Evolutionary conservation across 495 filamentous ascomycete species (phyloP), one percentile per base, ranked within the genome.

Genomic region (Tuber calosporum): DNA sequence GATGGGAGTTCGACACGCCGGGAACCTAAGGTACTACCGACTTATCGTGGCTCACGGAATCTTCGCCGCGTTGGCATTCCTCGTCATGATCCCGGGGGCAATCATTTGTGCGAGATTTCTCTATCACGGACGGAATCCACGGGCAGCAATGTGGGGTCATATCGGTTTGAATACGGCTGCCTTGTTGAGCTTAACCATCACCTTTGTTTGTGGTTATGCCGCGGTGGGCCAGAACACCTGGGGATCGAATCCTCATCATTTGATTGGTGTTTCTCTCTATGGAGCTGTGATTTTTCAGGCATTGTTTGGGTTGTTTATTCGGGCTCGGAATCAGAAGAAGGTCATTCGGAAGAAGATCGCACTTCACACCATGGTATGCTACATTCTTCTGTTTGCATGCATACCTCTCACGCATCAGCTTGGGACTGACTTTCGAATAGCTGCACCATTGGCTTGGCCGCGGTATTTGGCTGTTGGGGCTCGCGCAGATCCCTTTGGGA

Each of bases 241-340:
- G 79, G 85, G 97, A 77, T 92, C 92, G 67, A 99, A 99, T 82
- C 95, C 95, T 2, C 95, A 99, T 84, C 92, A 93, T 84, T 89
- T 80, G 66, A 97, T 98, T 79, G 95, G 95, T 36, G 84, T 96
- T 42, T 91, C 93, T 48, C 89, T 99, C 72, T 98, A 95, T 82
- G 90, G 92, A 40, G 83, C 95, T 77, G 87, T 97, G 26, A 81
- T 96, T 39, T 86, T 93, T 36, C 96, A 97, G 80, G 86, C 89
- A 11, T 75, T 97, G 34, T 90, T 90, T 76, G 96, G 96, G 26
- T 88, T 88, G 76, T 85, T 91, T 48, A 85, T 96, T 48, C 87
- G 90, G 73, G 85, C 85, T 72, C 83, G 85, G 19, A 88, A 90
- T 76, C 88, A 87, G 78, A 87, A 87, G 38, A 77, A 82, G 34